phyloP scores from a whole-genome alignment of 345 rosid species.

The Pseudoturritis turrita region DNA sequence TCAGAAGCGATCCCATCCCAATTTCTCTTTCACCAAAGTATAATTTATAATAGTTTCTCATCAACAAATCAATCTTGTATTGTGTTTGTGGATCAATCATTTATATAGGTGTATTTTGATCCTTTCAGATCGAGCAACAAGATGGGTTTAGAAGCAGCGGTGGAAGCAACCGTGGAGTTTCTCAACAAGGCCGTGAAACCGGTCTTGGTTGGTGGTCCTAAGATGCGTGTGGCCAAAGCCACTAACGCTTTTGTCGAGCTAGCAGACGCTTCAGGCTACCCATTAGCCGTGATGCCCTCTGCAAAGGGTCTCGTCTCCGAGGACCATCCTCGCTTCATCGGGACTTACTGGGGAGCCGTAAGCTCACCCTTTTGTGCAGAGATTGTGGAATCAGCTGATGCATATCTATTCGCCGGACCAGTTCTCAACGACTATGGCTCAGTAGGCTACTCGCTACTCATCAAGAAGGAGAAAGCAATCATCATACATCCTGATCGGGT shows the following conservation, averaged over 20 bases:
- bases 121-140: not conserved
- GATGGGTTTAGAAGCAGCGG: not conserved
- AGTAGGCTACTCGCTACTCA: not conserved
- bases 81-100: not conserved
- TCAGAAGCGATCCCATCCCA: not conserved
- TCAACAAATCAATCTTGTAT: not conserved
- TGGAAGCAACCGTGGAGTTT: not conserved
- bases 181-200: not conserved
- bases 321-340: not conserved
- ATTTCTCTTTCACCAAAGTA: not conserved
- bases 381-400: not conserved
- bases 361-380: not conserved
- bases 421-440: not conserved
- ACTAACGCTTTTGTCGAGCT: not conserved
- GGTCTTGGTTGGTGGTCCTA: not conserved
- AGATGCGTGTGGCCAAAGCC: not conserved
- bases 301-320: not conserved
- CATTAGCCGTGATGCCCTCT: not conserved
- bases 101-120: not conserved
- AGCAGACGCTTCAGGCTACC: not conserved
- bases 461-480: slow-evolving; percentile 2
- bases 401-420: not conserved
- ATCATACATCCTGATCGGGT: not conserved
- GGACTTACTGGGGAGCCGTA: not conserved
- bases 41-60: not conserved